Percentiles rank a stretch among this genome's conserved stretches.
phyloP scores from a whole-genome alignment of 768 basidiomycete genomes.

The Trametes coccinea region DNA sequence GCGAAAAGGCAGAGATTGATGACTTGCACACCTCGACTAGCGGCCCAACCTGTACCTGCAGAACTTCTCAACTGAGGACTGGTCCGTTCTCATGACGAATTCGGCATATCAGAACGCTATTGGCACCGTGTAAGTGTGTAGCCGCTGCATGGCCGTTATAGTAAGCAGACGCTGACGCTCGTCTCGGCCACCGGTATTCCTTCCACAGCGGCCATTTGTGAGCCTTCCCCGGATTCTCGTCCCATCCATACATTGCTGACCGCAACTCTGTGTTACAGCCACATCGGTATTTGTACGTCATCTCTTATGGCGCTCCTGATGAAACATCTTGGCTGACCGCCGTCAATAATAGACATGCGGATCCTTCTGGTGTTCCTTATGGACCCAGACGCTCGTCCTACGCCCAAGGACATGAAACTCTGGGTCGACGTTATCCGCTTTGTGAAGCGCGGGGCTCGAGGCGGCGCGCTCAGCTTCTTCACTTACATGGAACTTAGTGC shows the following conservation, averaged over 20 bases:
- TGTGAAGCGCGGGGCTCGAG: slow-evolving; percentile 49
- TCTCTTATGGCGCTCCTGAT: not conserved
- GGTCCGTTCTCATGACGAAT: slow-evolving; percentile 53
- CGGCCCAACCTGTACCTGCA: slow-evolving; percentile 54
- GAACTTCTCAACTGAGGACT: slow-evolving; percentile 56
- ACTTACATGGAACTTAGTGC: slow-evolving; percentile 56
- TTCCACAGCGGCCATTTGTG: slow-evolving; percentile 43
- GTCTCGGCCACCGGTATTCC: not conserved
- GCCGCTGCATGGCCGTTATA: not conserved
- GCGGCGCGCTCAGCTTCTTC: slow-evolving; percentile 54
- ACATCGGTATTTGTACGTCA: slow-evolving; percentile 54
- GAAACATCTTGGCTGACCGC: too few species aligned
- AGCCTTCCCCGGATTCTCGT: slow-evolving; percentile 16
- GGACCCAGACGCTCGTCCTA: slow-evolving; percentile 46
- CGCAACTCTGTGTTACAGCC: slow-evolving; percentile 32
- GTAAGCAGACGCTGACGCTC: not conserved
- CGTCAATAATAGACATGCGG: slow-evolving; percentile 39
- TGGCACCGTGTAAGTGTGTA: slow-evolving; percentile 36
- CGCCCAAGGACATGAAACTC: slow-evolving; percentile 51
- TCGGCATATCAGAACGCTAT: slow-evolving; percentile 52
- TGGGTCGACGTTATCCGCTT: slow-evolving; percentile 57
- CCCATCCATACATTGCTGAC: not conserved
- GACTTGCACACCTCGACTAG: slow-evolving; percentile 20
- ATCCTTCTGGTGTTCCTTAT: slow-evolving; percentile 51
- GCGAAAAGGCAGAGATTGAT: not conserved